Evolutionary conservation across 2,329 filamentous ascomycete species (phyloP).

Genomic region (Boeremia lycopersici): DNA sequence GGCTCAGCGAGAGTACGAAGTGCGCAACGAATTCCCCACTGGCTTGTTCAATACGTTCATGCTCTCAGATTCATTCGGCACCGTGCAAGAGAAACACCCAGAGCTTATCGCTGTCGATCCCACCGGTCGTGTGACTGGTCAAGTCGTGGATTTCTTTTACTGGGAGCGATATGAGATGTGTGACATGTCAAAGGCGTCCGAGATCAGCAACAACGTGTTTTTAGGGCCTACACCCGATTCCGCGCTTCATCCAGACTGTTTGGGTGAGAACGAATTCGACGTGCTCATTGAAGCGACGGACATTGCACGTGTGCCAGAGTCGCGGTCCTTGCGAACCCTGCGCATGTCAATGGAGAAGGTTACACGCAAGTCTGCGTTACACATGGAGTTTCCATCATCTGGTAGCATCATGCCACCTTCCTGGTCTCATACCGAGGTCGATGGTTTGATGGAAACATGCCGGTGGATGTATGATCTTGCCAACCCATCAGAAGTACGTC

Average conservation of each 20-base stretch:
- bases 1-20: slow-evolving; percentile 77
- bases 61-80: slow-evolving; percentile 51
- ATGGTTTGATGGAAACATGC: slow-evolving; percentile 83
- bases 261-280: slow-evolving; percentile 69
- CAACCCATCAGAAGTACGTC: slow-evolving; percentile 61
- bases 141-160: slow-evolving; percentile 85
- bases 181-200: slow-evolving; percentile 84
- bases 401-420: slow-evolving; percentile 88
- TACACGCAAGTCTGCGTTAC: slow-evolving; percentile 54
- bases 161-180: slow-evolving; percentile 94
- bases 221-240: slow-evolving; percentile 84
- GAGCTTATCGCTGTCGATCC: slow-evolving; percentile 78
- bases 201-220: slow-evolving; percentile 89
- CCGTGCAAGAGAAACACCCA: slow-evolving; percentile 71
- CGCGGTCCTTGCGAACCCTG: slow-evolving; percentile 68
- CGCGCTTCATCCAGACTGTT: slow-evolving; percentile 51
- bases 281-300: slow-evolving; percentile 90
- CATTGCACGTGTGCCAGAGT: slow-evolving; percentile 75
- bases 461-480: slow-evolving; percentile 88
- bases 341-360: slow-evolving; percentile 59
- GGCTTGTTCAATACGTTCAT: slow-evolving; percentile 85
- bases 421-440: slow-evolving; percentile 81
- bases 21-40: slow-evolving; percentile 62
- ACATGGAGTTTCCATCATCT: slow-evolving; percentile 87
- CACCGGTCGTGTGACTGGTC: slow-evolving; percentile 72